A percentile compares a stretch with the other conserved stretches of the same genome.
Conservation (phyloP, 768 basidiomycete genomes). For the Agrocybe pediades region DNA sequence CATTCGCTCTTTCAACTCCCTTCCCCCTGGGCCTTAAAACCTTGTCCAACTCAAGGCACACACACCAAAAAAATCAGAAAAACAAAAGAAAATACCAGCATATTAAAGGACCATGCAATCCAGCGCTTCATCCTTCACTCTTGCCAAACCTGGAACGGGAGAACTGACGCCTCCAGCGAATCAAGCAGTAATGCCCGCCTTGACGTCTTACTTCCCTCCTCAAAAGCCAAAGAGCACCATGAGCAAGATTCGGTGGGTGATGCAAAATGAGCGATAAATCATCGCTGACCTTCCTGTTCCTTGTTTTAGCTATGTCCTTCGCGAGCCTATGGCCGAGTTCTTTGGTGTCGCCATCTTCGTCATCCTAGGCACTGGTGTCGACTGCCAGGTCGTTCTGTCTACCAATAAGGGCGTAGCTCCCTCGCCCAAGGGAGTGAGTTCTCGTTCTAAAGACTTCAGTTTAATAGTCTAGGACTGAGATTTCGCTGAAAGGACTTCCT, state of each 20-base stretch:
- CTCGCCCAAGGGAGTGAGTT: constrained; percentile 53
- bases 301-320: constrained; percentile 29
- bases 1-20: constrained; percentile 15
- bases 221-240: constrained; percentile 11
- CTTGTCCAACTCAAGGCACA: background rate
- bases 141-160: constrained; percentile 5
- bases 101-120: constrained; percentile 13
- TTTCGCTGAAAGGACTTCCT: constrained; percentile 41
- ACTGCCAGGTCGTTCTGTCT: constrained; percentile 62
- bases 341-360: constrained; percentile 59
- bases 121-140: constrained; percentile 11
- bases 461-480: background rate
- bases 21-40: background rate
- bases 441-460: background rate
- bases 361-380: constrained; percentile 58
- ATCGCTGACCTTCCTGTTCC: too few relatives aligned
- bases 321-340: constrained; percentile 70
- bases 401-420: constrained; percentile 46
- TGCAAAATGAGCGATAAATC: too few relatives aligned
- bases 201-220: constrained; percentile 18
- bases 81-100: constrained; percentile 5
- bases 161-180: background rate
- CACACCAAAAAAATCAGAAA: constrained; percentile 3
- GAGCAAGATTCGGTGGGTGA: constrained; percentile 18
- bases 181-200: constrained; percentile 9